Evolutionary conservation across 768 basidiomycete species (phyloP).

Genomic region (Pholiota molesta): DNA sequence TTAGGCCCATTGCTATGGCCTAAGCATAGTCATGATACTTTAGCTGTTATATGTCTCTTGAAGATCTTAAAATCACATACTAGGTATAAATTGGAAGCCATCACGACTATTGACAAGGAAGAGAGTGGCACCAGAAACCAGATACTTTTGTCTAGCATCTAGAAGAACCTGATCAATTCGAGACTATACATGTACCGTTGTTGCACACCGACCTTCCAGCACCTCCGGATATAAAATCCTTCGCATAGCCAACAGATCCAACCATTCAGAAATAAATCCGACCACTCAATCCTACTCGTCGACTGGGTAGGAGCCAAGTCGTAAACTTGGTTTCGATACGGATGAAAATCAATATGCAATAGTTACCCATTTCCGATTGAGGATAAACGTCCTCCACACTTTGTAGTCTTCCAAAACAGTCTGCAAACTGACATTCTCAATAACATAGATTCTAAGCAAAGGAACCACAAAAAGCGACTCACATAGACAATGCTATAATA

Average conservation of each 20-base stretch:
- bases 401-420: slow-evolving; percentile 45
- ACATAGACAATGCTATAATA: slow-evolving; percentile 47
- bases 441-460: neutral
- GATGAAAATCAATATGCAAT: neutral
- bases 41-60: neutral
- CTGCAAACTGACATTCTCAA: slow-evolving; percentile 26
- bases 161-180: neutral
- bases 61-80: slow-evolving; percentile 23
- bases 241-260: slow-evolving; percentile 49
- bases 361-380: slow-evolving; percentile 37
- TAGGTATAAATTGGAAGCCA: slow-evolving; percentile 43
- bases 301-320: slow-evolving; percentile 25
- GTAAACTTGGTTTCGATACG: neutral
- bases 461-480: neutral
- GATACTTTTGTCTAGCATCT: slow-evolving; percentile 41
- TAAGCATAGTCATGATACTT: slow-evolving; percentile 4
- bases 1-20: slow-evolving; percentile 34
- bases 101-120: slow-evolving; percentile 33
- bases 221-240: slow-evolving; percentile 49
- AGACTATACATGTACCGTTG: neutral
- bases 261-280: slow-evolving; percentile 51
- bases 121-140: slow-evolving; percentile 40
- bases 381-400: slow-evolving; percentile 40
- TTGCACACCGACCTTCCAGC: slow-evolving; percentile 48
- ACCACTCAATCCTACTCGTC: slow-evolving; percentile 43